Evolutionary conservation across 2,329 filamentous ascomycete genomes (phyloP).

Genomic region (Neocatenulostroma microsporum): DNA sequence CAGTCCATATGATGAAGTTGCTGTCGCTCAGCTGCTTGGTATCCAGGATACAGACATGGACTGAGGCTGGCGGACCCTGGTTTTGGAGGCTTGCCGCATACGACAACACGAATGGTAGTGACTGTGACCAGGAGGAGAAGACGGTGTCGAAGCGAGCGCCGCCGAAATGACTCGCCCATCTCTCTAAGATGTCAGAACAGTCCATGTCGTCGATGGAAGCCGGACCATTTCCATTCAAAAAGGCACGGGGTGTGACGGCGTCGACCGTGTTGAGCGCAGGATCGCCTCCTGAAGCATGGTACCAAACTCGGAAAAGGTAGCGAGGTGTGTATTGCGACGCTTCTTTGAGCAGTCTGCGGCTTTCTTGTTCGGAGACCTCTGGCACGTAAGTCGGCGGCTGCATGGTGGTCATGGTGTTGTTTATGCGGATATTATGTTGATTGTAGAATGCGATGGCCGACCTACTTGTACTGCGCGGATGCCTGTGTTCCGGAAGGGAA

Average conservation of each 20-base stretch:
- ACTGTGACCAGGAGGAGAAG: conserved; percentile 5
- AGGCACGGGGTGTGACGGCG: neutral
- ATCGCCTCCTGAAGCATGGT: neutral
- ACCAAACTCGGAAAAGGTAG: neutral
- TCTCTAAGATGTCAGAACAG: neutral
- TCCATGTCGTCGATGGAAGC: neutral
- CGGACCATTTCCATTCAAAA: neutral
- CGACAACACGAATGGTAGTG: neutral
- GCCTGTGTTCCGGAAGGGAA: too few relatives aligned
- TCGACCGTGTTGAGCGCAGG: neutral
- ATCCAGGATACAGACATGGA: too few relatives aligned
- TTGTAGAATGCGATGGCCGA: too few relatives aligned
- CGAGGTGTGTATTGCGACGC: neutral
- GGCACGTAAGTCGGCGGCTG: too few relatives aligned
- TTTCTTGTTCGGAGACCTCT: too few relatives aligned
- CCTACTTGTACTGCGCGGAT: too few relatives aligned
- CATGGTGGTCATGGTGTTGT: too few relatives aligned
- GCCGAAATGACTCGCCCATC: neutral
- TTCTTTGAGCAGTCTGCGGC: too few relatives aligned
- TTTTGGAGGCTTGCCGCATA: too few relatives aligned
- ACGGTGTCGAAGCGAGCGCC: neutral
- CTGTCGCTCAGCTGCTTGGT: neutral
- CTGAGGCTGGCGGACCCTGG: too few relatives aligned
- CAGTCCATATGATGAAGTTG: neutral
- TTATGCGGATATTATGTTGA: too few relatives aligned